Conservation (phyloP, 495 filamentous ascomycete genomes). For the Aspergillus sclerotiicarbonarius region DNA sequence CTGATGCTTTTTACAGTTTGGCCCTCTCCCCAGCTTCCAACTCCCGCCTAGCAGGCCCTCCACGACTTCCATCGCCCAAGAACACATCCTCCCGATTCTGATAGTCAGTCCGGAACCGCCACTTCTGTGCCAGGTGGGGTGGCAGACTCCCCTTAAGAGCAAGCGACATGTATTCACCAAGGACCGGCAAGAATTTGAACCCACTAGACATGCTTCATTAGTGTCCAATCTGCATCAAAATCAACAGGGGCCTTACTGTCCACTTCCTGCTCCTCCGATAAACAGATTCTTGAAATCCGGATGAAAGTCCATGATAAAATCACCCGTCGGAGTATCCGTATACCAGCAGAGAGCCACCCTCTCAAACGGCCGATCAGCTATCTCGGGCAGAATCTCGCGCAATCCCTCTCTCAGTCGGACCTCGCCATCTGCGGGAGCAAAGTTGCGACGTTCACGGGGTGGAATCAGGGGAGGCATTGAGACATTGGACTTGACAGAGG, state of each 20-base stretch:
- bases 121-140: slow-evolving; percentile 7
- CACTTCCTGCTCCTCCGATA: slow-evolving; percentile 17
- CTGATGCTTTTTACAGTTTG: slow-evolving; percentile 3
- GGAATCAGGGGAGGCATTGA: slow-evolving; percentile 13
- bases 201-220: slow-evolving; percentile 10
- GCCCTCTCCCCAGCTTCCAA: slow-evolving; percentile 15
- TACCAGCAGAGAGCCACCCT: slow-evolving; percentile 46
- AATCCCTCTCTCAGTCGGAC: slow-evolving; percentile 47
- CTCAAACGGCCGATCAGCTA: slow-evolving; percentile 56
- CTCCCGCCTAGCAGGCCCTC: slow-evolving; percentile 17
- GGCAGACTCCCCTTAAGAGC: slow-evolving; percentile 9
- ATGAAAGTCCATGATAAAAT: slow-evolving; percentile 27
- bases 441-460: slow-evolving; percentile 15
- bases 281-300: slow-evolving; percentile 15
- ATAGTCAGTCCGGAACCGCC: slow-evolving; percentile 16
- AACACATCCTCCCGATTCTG: slow-evolving; percentile 2
- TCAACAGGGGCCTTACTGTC: slow-evolving; percentile 16
- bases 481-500: not conserved
- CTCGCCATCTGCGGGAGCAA: slow-evolving; percentile 16
- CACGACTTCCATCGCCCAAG: slow-evolving; percentile 20
- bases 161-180: slow-evolving; percentile 11
- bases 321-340: slow-evolving; percentile 20
- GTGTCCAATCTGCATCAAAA: not conserved
- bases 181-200: slow-evolving; percentile 20
- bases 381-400: slow-evolving; percentile 51